Evolutionary conservation across 2,329 filamentous ascomycete species (phyloP), one percentile per base, ranked within the genome.

Genomic region (Metarhizium album): DNA sequence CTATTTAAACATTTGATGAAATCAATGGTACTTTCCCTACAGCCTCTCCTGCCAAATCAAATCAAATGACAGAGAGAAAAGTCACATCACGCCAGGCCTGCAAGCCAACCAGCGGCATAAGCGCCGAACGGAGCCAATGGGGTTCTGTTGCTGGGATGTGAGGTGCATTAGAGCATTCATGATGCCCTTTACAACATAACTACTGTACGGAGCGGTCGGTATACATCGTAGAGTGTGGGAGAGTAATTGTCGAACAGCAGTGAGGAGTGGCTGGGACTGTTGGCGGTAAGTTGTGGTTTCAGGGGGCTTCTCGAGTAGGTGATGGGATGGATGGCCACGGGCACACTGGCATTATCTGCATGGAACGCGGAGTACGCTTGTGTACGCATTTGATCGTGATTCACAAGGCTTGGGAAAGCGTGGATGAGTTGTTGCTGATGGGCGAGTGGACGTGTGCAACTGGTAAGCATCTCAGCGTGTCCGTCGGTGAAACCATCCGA

Each of bases 121-220:
- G 47, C 47, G 47, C 47, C 40, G 16, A 20, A 42, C 11, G 23
- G 40, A 14, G 40, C 47, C 47, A 49, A 49, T 49, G 27, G 40
- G 11, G 40, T 16, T 18, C 16, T 27, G 13, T 27, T 33, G 38
- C 11, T 3, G 29, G 38, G 29, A 18, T 43, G 47, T 49, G 7
- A 37, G 24, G n/a, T 35, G 40, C 47, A 49, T 45, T 6, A 27
- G 33, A 27, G n/a, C 24, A 27, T 20, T 22, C 13, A 37, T 11
- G 5, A 11, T 31, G 29, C 5, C 29, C 11, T 31, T 11, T 11
- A 31, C 29, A 31, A 31, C 5, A 31, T 5, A 31, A 31, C 11
- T n/a, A n/a, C n/a, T n/a, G n/a, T n/a, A n/a, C n/a, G n/a, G n/a
- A n/a, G n/a, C n/a, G n/a, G n/a, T n/a, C n/a, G n/a, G n/a, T n/a